Base-by-base conservation (phyloP, 1,284 basidiomycete genomes). In the Paramarasmius palmivorus region DNA sequence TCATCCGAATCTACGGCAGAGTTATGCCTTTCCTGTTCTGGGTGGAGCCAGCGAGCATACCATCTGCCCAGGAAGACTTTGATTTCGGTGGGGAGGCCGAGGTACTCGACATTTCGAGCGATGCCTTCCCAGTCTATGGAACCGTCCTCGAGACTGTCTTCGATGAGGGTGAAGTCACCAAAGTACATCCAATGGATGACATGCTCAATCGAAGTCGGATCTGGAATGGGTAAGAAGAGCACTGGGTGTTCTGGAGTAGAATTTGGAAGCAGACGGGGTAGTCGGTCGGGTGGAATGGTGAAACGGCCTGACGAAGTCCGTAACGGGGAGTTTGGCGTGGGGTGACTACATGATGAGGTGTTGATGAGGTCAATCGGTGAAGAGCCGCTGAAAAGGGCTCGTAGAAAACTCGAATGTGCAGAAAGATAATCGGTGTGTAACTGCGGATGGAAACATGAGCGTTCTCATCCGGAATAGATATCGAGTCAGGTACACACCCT, bases 171-270 rank as follows among this genome's bases (percentile, higher is more conserved):
- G 15, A 81, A 82, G 49, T 77, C 72, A 29, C 86, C 88, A 65
- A 86, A 88, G 70, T 92, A 90, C 76, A 91, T 84, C 82, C 86
- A 92, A 63, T 88, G 84, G 57, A 89, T 71, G 60, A 92, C 77
- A 22, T 84, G 73, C 39, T 83, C 83, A 66, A 92, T 81, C 9
- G 88, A 90, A 0, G 77, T 69, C 0, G 87, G 83, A 64, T 92
- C 88, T 14, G 89, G 90, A 8, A 92, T 76, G n/a, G 90, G 90
- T 23, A 92, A 81, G 63, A 81, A 83, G 52, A 92, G 69, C 58
- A 80, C 75, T 2, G 90, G 88, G 58, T 86, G 84, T 19, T 78
- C 73, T 2, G 82, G 71, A 4, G 59, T 57, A n/a, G 79, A 74
- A 23, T 81, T 83, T 2, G 84, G 81, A 50, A 90, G 77, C 2